A percentile compares a stretch with the other conserved stretches of the same genome.
Conservation (phyloP, 257 asterid genomes). For the Solanum raphanifolium region DNA sequence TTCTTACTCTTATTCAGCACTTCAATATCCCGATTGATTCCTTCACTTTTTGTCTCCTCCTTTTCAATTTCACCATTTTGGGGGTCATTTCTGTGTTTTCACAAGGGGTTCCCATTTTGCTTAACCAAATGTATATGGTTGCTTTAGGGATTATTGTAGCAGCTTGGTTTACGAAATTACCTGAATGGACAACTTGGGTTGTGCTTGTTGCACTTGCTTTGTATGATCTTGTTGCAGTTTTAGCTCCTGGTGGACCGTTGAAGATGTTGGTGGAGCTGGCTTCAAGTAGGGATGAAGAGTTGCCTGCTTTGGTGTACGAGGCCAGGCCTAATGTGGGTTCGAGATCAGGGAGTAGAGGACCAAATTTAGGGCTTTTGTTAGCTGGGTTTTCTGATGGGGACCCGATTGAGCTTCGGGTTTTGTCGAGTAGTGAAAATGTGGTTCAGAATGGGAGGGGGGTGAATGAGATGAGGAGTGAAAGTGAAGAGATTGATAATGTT, state of each 20-base stretch:
- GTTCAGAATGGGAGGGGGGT: background rate
- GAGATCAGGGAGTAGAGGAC: conserved; percentile 19
- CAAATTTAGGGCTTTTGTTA: conserved; percentile 42
- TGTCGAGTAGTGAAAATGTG: conserved; percentile 16
- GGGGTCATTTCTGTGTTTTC: conserved; percentile 81
- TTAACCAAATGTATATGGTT: conserved; percentile 78
- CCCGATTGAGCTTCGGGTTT: conserved; percentile 39
- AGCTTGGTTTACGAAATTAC: conserved; percentile 82
- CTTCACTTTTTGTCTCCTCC: conserved; percentile 39
- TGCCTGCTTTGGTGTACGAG: conserved; percentile 90
- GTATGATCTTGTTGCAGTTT: conserved; percentile 81
- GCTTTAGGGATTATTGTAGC: conserved; percentile 77
- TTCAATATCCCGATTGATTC: conserved; percentile 70
- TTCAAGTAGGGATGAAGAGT: conserved; percentile 70
- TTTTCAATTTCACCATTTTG: conserved; percentile 56
- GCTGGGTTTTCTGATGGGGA: conserved; percentile 23
- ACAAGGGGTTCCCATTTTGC: conserved; percentile 57
- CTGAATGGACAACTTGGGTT: conserved; percentile 97
- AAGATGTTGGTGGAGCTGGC: conserved; percentile 87
- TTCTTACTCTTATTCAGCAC: conserved; percentile 49
- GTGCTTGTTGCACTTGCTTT: conserved; percentile 79
- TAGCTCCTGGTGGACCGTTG: conserved; percentile 95
- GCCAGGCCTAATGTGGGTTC: conserved; percentile 57
- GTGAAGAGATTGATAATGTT: conserved; percentile 40
- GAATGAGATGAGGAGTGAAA: conserved; percentile 5